These are phyloP conservation scores for Cylindrotheca closterium DNA, from an alignment of 108 stramenopile species.

Conservation along the genomic window DNA sequence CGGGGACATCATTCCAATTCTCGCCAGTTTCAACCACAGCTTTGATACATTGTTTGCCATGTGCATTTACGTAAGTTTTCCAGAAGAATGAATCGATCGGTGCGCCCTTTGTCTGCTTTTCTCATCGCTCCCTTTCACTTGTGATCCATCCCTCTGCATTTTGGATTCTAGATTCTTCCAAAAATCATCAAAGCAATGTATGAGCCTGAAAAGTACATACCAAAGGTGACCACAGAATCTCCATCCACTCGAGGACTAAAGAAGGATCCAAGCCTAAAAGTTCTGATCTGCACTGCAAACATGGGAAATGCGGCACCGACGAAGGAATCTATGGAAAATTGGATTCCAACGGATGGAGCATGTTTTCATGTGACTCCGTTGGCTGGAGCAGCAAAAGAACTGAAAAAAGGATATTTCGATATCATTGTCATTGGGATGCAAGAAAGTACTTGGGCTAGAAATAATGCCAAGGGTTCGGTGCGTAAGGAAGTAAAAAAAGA, in stretches of 20 bases:
- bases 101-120: no score
- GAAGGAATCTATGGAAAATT: constrained; percentile 36
- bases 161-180: constrained; percentile 18
- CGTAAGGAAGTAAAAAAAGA: background rate
- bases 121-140: no score
- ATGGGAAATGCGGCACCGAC: constrained; percentile 28
- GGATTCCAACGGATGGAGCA: constrained; percentile 38
- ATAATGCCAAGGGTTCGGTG: background rate
- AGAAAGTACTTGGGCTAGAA: constrained; percentile 30
- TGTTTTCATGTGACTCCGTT: constrained; percentile 15
- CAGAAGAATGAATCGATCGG: background rate
- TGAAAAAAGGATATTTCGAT: constrained; percentile 23
- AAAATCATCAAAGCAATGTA: constrained; percentile 21
- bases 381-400: background rate
- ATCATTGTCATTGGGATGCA: constrained; percentile 54
- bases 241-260: constrained; percentile 1
- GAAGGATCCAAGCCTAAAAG: constrained; percentile 6
- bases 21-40: constrained; percentile 16
- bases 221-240: background rate
- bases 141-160: background rate
- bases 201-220: constrained; percentile 8
- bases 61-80: constrained; percentile 21
- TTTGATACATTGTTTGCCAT: constrained; percentile 30
- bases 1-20: constrained; percentile 1
- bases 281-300: constrained; percentile 30